A percentile compares a stretch with the other conserved stretches of the same genome.
Evolutionary conservation across 2,329 filamentous ascomycete species (phyloP).

Genomic region (Venturia effusa): DNA sequence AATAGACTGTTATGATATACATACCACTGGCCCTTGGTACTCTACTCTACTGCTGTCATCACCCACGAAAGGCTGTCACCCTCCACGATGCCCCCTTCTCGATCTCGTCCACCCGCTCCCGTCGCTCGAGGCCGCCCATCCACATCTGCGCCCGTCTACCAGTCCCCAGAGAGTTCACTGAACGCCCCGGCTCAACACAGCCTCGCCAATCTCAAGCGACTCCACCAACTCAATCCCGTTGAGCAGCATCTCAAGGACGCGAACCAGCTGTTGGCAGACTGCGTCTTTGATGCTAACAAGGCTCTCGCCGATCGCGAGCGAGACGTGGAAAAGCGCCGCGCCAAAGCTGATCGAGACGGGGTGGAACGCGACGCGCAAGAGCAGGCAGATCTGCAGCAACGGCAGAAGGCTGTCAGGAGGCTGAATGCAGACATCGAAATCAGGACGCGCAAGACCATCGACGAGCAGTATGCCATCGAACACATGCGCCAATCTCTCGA

Average conservation of each 20-base stretch:
- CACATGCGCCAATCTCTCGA: not conserved
- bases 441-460: slow-evolving; percentile 8
- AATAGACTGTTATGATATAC: no score
- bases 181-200: not conserved
- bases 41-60: not conserved
- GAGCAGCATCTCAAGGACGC: slow-evolving; percentile 8
- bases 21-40: no score
- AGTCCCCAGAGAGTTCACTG: slow-evolving; percentile 4
- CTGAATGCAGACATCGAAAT: slow-evolving; percentile 8
- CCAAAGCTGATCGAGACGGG: not conserved
- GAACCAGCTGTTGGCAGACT: slow-evolving; percentile 2
- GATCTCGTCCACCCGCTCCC: not conserved
- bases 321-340: not conserved
- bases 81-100: not conserved
- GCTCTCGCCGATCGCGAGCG: not conserved
- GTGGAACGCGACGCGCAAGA: slow-evolving; percentile 1
- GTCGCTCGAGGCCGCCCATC: not conserved
- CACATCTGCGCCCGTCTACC: not conserved
- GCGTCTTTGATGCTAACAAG: slow-evolving; percentile 4
- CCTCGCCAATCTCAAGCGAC: not conserved
- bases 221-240: not conserved
- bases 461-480: slow-evolving; percentile 5
- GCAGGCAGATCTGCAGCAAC: slow-evolving; percentile 3
- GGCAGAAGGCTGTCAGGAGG: slow-evolving; percentile 6
- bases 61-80: not conserved